These are phyloP conservation scores for Catharanthus roseus DNA, from an alignment of 257 asterid species.

Conservation along the genomic window DNA sequence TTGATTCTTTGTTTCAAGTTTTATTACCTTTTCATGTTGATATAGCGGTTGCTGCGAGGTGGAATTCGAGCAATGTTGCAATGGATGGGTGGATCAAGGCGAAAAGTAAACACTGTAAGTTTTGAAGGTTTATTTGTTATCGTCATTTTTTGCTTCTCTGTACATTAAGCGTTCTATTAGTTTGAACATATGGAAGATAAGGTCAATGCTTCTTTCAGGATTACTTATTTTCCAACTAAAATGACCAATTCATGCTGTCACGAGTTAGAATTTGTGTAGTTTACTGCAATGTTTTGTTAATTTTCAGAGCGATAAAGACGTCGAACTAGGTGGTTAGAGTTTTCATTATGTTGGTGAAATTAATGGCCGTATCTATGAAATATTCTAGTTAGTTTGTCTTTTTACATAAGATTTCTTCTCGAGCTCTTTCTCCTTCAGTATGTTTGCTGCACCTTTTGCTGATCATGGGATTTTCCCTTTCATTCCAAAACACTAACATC, in stretches of 20 bases:
- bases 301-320: not conserved
- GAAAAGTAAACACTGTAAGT: conserved; percentile 76
- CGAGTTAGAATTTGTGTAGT: not conserved
- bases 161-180: conserved; percentile 4
- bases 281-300: not conserved
- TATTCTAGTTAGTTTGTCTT: not conserved
- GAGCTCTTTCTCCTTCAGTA: not conserved
- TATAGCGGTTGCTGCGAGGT: conserved; percentile 3
- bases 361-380: not conserved
- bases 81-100: conserved; percentile 97
- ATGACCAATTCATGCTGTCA: not conserved
- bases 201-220: not conserved
- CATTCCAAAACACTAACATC: not conserved
- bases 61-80: conserved; percentile 52
- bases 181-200: not conserved
- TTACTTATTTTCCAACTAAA: not conserved
- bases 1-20: not conserved
- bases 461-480: not conserved
- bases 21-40: not conserved
- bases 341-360: not conserved
- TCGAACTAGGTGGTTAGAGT: not conserved
- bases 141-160: conserved; percentile 1
- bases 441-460: not conserved
- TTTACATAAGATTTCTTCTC: not conserved
- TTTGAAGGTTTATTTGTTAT: conserved; percentile 12